phyloP scores from a whole-genome alignment of 208 protist genomes.

The Wallacemonas collosoma region DNA sequence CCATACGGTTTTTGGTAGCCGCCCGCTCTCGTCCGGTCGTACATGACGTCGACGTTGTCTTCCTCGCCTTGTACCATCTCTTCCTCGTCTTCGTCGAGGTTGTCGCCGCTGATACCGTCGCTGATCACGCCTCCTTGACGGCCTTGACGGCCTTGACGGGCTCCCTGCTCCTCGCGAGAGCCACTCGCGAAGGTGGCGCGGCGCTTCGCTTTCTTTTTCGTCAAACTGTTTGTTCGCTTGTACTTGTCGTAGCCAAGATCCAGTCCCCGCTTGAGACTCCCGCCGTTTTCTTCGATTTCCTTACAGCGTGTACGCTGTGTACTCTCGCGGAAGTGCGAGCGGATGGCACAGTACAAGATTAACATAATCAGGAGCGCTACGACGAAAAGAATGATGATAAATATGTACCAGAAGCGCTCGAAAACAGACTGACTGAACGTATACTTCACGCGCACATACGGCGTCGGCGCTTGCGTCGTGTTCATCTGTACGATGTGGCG shows the following conservation, averaged over 20 bases:
- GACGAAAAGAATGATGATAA: conserved; percentile 45
- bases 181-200: neutral
- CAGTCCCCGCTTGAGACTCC: conserved; percentile 4
- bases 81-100: neutral
- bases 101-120: neutral
- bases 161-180: conserved; percentile 12
- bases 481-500: neutral
- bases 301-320: conserved; percentile 36
- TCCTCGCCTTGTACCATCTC: neutral
- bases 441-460: conserved; percentile 36
- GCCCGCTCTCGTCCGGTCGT: neutral
- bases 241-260: conserved; percentile 11
- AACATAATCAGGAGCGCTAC: conserved; percentile 29
- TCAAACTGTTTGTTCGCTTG: neutral
- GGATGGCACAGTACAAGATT: conserved; percentile 29
- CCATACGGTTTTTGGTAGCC: neutral
- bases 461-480: neutral
- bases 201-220: conserved; percentile 1
- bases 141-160: neutral
- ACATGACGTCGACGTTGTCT: neutral
- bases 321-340: conserved; percentile 41
- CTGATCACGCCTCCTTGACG: neutral
- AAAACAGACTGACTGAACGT: conserved; percentile 31
- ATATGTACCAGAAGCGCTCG: conserved; percentile 39
- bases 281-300: conserved; percentile 28